A percentile compares a stretch with the other conserved stretches of the same genome.
Conservation (phyloP, 2,329 filamentous ascomycete genomes). For the Alternaria metachromatica region DNA sequence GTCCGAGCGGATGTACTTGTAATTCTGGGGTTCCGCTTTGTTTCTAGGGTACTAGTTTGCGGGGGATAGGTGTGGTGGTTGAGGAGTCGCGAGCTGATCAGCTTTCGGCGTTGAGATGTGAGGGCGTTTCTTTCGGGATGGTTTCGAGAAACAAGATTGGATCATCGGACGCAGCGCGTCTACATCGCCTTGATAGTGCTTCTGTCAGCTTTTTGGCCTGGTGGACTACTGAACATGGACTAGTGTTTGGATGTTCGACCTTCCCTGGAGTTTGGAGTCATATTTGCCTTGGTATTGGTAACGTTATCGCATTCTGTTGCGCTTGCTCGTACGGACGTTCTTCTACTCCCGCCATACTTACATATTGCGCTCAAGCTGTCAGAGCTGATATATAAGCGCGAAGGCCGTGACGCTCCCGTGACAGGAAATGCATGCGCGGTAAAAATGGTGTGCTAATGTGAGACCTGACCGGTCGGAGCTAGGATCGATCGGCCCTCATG, state of each 20-base stretch:
- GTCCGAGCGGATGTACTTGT: background rate
- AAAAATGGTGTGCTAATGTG: slow-evolving; percentile 1
- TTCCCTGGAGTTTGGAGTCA: background rate
- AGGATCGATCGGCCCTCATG: background rate
- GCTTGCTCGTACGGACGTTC: background rate
- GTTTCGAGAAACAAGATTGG: background rate
- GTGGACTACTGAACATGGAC: background rate
- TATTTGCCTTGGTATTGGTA: background rate
- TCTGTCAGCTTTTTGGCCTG: background rate
- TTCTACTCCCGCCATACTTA: background rate
- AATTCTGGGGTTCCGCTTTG: background rate
- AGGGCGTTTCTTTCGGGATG: background rate
- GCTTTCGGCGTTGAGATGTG: background rate
- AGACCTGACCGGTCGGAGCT: slow-evolving; percentile 1
- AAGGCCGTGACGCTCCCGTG: background rate
- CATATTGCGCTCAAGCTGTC: background rate
- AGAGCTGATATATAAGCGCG: background rate
- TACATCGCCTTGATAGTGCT: background rate
- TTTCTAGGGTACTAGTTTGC: background rate
- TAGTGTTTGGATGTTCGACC: background rate
- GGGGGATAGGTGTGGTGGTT: background rate
- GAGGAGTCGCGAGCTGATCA: background rate
- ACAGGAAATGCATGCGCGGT: background rate
- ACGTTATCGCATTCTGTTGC: background rate
- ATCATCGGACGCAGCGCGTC: background rate